Percentiles rank a stretch among this genome's conserved stretches.
Evolutionary conservation across 116 monocot species (phyloP).

Genomic region (Iris pallida): DNA sequence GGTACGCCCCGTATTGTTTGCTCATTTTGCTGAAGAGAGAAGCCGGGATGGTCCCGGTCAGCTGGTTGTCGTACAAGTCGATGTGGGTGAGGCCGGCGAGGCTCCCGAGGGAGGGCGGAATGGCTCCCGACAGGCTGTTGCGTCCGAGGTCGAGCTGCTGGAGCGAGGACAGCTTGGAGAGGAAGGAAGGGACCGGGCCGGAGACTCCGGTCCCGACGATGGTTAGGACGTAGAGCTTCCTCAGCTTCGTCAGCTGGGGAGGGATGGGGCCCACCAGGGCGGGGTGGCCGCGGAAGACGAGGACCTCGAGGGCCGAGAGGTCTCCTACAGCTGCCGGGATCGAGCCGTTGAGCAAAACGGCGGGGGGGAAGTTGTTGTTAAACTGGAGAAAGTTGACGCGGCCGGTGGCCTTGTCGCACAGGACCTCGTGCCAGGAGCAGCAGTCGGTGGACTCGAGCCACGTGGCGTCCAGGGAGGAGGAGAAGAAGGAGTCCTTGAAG

Average conservation of each 20-base stretch:
- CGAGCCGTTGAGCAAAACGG: neutral
- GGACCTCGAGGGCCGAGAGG: neutral
- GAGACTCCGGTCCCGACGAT: neutral
- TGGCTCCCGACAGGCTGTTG: neutral
- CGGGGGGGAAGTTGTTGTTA: neutral
- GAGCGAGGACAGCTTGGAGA: neutral
- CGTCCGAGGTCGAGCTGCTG: neutral
- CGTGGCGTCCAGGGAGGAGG: too few relatives aligned
- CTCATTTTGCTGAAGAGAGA: too few relatives aligned
- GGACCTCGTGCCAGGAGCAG: neutral
- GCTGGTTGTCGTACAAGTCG: too few relatives aligned
- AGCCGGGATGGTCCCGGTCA: too few relatives aligned
- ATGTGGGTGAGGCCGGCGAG: neutral
- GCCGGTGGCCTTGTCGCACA: neutral
- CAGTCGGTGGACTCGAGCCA: neutral
- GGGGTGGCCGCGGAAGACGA: neutral
- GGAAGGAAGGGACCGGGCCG: neutral
- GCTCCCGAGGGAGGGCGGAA: neutral
- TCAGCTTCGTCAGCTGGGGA: neutral
- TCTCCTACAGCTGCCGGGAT: too few relatives aligned
- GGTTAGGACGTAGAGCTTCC: neutral
- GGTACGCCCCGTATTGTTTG: too few relatives aligned
- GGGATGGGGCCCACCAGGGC: neutral
- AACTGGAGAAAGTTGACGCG: neutral
- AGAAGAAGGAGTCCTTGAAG: too few relatives aligned